phyloP scores from a whole-genome alignment of 2,329 filamentous ascomycete genomes.

The Diaporthe batatas region DNA sequence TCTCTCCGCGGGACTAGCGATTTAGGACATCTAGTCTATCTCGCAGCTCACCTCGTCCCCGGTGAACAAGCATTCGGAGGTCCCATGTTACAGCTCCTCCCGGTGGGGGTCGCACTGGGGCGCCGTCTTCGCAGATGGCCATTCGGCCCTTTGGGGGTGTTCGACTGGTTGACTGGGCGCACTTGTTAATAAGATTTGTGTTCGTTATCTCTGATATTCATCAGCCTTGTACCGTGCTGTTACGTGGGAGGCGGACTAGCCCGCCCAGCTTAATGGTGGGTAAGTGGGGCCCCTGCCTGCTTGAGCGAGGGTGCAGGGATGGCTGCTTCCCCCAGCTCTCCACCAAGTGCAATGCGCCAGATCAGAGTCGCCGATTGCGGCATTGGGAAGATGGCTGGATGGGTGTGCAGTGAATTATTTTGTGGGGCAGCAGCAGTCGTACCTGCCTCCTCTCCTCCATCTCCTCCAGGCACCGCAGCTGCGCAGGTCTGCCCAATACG shows the following conservation, averaged over 20 bases:
- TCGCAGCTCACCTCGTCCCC: constrained; percentile 2
- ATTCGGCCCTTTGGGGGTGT: background rate
- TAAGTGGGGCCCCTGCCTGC: too few species aligned
- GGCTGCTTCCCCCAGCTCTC: constrained; percentile 35
- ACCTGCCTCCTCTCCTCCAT: background rate
- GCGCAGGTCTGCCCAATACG: background rate
- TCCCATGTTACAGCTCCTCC: constrained; percentile 9
- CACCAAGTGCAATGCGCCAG: constrained; percentile 27
- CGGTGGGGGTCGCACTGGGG: constrained; percentile 32
- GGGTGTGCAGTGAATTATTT: background rate
- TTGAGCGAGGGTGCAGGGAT: constrained; percentile 19
- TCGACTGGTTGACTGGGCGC: constrained; percentile 6
- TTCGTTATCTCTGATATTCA: constrained; percentile 31
- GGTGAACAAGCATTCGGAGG: background rate
- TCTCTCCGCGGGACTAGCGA: constrained; percentile 11
- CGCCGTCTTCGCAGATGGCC: constrained; percentile 26
- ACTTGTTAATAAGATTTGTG: constrained; percentile 17
- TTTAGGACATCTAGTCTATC: constrained; percentile 13
- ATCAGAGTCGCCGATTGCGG: constrained; percentile 39
- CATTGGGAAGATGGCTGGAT: background rate
- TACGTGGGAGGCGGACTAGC: constrained; percentile 24
- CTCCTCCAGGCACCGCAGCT: background rate
- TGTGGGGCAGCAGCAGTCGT: background rate
- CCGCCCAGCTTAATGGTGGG: background rate
- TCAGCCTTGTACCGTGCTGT: constrained; percentile 16